phyloP scores from a whole-genome alignment of 495 filamentous ascomycete species.

The Penicillium ochrochloron region DNA sequence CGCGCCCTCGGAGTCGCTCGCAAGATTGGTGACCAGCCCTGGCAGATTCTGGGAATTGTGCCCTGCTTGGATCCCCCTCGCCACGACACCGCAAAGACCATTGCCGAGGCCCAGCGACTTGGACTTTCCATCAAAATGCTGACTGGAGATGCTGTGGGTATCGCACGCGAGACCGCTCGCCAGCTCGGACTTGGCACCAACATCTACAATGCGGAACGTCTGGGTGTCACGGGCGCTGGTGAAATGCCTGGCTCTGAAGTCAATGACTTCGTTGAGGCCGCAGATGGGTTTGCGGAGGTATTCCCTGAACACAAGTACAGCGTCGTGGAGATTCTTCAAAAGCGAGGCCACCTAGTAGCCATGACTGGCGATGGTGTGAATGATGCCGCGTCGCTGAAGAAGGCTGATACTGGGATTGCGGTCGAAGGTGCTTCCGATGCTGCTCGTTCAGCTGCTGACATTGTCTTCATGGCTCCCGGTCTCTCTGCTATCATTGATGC shows the following conservation, averaged over 20 bases:
- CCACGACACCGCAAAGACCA: constrained; percentile 87
- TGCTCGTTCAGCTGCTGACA: constrained; percentile 90
- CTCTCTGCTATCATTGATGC: constrained; percentile 92
- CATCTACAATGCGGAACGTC: constrained; percentile 89
- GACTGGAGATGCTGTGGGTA: constrained; percentile 93
- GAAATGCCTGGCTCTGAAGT: constrained; percentile 91
- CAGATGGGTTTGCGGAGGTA: constrained; percentile 92
- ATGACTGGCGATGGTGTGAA: constrained; percentile 99
- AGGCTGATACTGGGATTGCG: constrained; percentile 86
- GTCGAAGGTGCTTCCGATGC: constrained; percentile 93
- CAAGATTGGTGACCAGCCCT: constrained; percentile 73
- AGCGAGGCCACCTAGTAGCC: constrained; percentile 92
- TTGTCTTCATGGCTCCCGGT: constrained; percentile 90
- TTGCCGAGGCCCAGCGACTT: constrained; percentile 84
- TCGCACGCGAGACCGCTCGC: constrained; percentile 88
- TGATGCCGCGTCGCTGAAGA: constrained; percentile 94
- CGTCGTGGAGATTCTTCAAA: constrained; percentile 93
- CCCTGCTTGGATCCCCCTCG: constrained; percentile 91
- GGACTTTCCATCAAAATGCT: constrained; percentile 95
- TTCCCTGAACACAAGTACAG: constrained; percentile 98
- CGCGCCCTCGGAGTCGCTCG: constrained; percentile 90
- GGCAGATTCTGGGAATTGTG: constrained; percentile 95
- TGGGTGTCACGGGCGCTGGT: constrained; percentile 82
- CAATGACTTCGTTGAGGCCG: constrained; percentile 92
- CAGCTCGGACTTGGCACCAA: constrained; percentile 91